Conservation (phyloP, 768 basidiomycete species). For the Cystobasidium tubakii region DNA sequence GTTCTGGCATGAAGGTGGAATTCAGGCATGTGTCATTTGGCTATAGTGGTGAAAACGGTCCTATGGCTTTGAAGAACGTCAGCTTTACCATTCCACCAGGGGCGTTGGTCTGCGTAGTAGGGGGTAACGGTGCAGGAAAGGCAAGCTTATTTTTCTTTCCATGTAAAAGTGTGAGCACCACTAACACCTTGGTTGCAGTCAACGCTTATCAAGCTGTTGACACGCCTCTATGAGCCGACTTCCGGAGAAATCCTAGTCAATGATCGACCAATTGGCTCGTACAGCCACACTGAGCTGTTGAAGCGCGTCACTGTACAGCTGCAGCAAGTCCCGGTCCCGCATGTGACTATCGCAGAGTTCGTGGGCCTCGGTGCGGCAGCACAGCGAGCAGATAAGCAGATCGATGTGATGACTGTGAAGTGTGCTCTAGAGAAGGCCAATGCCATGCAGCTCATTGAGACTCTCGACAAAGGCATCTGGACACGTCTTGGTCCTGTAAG, state of each 20-base stretch:
- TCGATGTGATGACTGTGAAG: not conserved
- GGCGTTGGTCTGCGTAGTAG: not conserved
- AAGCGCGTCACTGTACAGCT: not conserved
- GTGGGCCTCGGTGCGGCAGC: not conserved
- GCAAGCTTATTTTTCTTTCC: not conserved
- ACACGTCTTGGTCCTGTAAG: not conserved
- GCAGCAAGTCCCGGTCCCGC: not conserved
- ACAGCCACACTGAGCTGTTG: not conserved
- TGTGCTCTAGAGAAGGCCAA: not conserved
- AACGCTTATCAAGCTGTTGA: constrained; percentile 9
- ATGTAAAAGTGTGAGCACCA: not conserved
- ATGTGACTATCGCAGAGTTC: not conserved
- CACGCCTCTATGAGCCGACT: constrained; percentile 4
- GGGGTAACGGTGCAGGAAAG: constrained; percentile 5
- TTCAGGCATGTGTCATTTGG: constrained; percentile 8
- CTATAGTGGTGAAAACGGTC: not conserved
- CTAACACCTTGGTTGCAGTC: not conserved
- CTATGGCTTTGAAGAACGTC: not conserved
- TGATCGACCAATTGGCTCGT: not conserved
- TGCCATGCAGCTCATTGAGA: not conserved
- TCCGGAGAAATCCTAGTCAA: constrained; percentile 1
- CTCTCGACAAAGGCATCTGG: not conserved
- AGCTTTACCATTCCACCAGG: constrained; percentile 1
- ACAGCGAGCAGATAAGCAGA: not conserved
- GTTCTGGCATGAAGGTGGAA: constrained; percentile 4